Evolutionary conservation across 306 rosid species (phyloP), one percentile per base, ranked within the genome.

Genomic region (Quercus agrifolia): DNA sequence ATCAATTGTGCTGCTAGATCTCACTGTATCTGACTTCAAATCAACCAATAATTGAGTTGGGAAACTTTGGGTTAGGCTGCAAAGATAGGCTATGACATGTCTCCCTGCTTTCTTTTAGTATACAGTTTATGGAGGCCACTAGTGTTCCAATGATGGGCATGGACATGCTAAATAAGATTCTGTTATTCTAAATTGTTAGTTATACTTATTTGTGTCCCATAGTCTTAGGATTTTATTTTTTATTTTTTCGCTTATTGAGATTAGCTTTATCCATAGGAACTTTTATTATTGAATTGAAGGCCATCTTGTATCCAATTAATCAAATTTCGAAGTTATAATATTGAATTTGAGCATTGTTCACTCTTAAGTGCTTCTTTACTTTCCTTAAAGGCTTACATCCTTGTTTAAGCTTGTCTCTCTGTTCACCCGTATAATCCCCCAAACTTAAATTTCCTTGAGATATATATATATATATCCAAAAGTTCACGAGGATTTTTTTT

Each of bases 1-100:
- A 7, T 77, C 33, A 44, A 33, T 38, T 71, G 57, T 85, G 19
- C 75, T 38, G 51, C 51, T 31, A 56, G 25, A 74, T 51, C 71
- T 9, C 56, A 62, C 76, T 8, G 25, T n/a, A 18, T 28, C 46
- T 66, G 28, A 27, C 64, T 74, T 70, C 38, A 52, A 25, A 49
- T 82, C 79, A 58, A 52, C 55, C 69, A 21, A 58, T 11, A 58
- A 8, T 41, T 58, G 66, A 58, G 66, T 4, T 8, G 54, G 54
- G 66, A 23, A 58, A 21, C 5, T 58, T 8, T 21, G 66, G 66
- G 31, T 8, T 21, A 27, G 66, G 31, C 66, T 58, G 5, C 66
- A 20, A 25, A 11, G 66, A 59, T 1, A 23, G 13, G 2, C 17
- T 3, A 46, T 17, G 6, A 33, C 28, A 15, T 6, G 52, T 35